Base-by-base conservation (phyloP, 2,329 filamentous ascomycete genomes). In the Sclerotinia subarctica region DNA sequence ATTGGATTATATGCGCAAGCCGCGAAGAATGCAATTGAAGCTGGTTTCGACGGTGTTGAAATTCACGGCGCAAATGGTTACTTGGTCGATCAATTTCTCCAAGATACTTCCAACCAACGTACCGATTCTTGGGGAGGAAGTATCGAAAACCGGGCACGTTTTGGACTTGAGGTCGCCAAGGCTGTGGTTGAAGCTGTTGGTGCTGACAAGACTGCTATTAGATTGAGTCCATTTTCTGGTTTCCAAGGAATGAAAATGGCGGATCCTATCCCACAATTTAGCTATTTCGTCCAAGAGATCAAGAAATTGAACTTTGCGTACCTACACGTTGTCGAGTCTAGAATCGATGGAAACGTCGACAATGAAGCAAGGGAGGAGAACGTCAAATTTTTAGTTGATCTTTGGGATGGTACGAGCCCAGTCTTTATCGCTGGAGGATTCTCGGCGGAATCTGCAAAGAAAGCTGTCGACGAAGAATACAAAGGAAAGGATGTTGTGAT, bases 201-300 rank as follows among this genome's bases (percentile, higher is more conserved):
- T 0, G 75, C 82, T 0, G 82, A 88, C 1, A 80, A 80, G 17
- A 81, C 83, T 2, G 85, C 82, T 0, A 83, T 90, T 42, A 83
- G 88, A 1, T 76, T 91, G 2, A 85, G 82, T 8, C 89, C 89
- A 0, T 90, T 82, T 79, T 85, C 82, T 62, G 77, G 78, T 0
- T 90, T 87, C 78, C 86, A 90, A 69, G 83, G 82, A 44, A 88
- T 91, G 88, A 78, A 79, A 44, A 89, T 90, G 86, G 71, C 77
- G 0, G 82, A 91, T 56, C 88, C 88, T 0, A 74, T 86, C 11
- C 85, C 88, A 0, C 88, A 91, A 70, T 92, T 90, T 74, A 79
- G 79, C 0, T 80, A 91, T 72, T 74, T 90, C 10, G 80, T 87
- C 53, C 73, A 78, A 44, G 81, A 83, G 53, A 78, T 87, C 15